Evolutionary conservation across 148 eudicot genomes (phyloP).

Genomic region (Gaultheria prostrata): DNA sequence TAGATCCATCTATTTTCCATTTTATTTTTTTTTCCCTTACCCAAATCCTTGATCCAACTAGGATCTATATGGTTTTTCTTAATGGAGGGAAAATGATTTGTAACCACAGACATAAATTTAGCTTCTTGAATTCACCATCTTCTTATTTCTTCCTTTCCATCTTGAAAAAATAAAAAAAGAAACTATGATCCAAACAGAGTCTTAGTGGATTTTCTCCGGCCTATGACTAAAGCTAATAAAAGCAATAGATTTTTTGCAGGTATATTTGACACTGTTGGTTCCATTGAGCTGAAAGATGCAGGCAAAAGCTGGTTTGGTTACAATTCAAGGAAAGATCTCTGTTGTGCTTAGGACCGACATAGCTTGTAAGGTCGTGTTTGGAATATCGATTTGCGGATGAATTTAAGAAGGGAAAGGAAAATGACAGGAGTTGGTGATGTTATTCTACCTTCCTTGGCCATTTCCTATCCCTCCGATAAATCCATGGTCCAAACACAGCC

Average conservation of each 20-base stretch:
- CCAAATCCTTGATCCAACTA: slow-evolving; percentile 1
- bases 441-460: not conserved
- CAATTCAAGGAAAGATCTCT: slow-evolving; percentile 88
- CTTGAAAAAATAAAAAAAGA: not conserved
- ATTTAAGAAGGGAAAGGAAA: not conserved
- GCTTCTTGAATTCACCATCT: not conserved
- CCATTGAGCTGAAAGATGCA: slow-evolving; percentile 82
- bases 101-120: not conserved
- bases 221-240: not conserved
- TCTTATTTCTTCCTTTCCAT: not conserved
- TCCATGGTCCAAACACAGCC: not conserved
- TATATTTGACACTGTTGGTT: slow-evolving; percentile 75
- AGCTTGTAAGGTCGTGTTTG: not conserved
- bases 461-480: not conserved
- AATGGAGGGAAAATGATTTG: not conserved
- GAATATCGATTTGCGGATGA: not conserved
- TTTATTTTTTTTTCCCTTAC: not conserved
- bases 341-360: slow-evolving; percentile 71
- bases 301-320: slow-evolving; percentile 91
- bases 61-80: not conserved
- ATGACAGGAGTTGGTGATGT: too few species aligned
- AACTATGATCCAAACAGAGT: slow-evolving; percentile 10
- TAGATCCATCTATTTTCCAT: not conserved
- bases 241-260: slow-evolving; percentile 36
- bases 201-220: not conserved